Conservation (phyloP, 768 basidiomycete genomes). For the Mycena floridula region DNA sequence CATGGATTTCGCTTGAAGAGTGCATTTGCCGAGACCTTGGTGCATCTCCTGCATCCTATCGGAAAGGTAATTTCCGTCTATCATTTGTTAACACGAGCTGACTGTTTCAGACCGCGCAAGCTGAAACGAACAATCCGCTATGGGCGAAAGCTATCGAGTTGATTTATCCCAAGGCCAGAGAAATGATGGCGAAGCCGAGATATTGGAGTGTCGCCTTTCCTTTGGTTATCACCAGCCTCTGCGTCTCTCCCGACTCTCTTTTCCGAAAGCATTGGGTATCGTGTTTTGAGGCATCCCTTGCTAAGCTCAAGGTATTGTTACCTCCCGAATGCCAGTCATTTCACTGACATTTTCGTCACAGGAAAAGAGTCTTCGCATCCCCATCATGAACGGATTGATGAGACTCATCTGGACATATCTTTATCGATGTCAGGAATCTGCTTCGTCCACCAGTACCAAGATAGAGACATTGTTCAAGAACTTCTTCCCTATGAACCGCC, state of each 20-base stretch:
- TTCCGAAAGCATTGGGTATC: constrained; percentile 78
- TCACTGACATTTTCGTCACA: constrained; percentile 23
- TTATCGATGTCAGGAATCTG: constrained; percentile 85
- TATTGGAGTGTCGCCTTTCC: constrained; percentile 90
- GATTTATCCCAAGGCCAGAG: constrained; percentile 75
- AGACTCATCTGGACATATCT: constrained; percentile 91
- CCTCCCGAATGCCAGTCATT: not conserved
- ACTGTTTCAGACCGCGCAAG: constrained; percentile 72
- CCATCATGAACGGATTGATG: constrained; percentile 75
- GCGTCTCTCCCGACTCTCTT: constrained; percentile 80
- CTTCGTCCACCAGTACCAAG: constrained; percentile 74
- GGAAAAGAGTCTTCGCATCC: constrained; percentile 70
- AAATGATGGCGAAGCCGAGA: constrained; percentile 82
- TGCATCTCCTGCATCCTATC: constrained; percentile 76
- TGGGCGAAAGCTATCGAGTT: constrained; percentile 90
- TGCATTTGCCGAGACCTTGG: constrained; percentile 79
- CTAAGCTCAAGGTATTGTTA: constrained; percentile 69
- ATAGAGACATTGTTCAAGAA: constrained; percentile 69
- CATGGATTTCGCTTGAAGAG: constrained; percentile 81
- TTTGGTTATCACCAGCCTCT: constrained; percentile 74
- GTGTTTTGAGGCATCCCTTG: constrained; percentile 65
- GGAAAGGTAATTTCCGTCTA: constrained; percentile 52
- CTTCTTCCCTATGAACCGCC: constrained; percentile 72
- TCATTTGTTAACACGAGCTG: constrained; percentile 2
- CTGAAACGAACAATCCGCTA: constrained; percentile 90